These are phyloP conservation scores for Albizia julibrissin DNA, from an alignment of 306 rosid genomes.

Conservation along the genomic window DNA sequence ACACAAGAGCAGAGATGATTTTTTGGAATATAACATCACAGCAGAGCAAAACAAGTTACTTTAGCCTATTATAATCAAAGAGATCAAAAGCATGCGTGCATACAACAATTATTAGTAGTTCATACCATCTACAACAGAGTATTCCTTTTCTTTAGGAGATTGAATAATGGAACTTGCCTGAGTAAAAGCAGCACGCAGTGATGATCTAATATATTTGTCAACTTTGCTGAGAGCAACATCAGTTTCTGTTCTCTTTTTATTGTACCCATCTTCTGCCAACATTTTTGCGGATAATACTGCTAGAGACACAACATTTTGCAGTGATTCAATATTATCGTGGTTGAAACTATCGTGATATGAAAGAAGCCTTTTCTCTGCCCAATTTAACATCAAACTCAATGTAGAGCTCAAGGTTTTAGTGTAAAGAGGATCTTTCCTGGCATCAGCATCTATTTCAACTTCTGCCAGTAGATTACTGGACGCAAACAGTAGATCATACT, in stretches of 20 bases:
- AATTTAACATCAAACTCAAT: constrained; percentile 54
- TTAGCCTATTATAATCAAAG: neutral
- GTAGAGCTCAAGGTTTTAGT: constrained; percentile 54
- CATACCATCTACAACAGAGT: constrained; percentile 17
- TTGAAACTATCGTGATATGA: constrained; percentile 71
- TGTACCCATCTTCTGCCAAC: constrained; percentile 52
- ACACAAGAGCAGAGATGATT: neutral
- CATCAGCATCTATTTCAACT: constrained; percentile 67
- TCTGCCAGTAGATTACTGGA: constrained; percentile 72
- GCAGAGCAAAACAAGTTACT: neutral
- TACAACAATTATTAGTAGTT: constrained; percentile 25
- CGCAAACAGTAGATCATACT: constrained; percentile 78
- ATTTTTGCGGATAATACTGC: constrained; percentile 74
- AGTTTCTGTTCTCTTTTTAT: constrained; percentile 50
- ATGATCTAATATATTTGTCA: constrained; percentile 81
- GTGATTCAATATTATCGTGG: constrained; percentile 65
- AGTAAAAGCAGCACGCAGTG: constrained; percentile 64
- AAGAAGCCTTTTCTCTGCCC: constrained; percentile 87
- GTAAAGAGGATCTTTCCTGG: constrained; percentile 53
- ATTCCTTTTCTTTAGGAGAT: constrained; percentile 32
- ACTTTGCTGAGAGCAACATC: constrained; percentile 56
- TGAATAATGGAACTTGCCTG: constrained; percentile 70
- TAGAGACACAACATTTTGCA: constrained; percentile 74
- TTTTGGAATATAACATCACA: neutral
- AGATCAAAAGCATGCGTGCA: neutral